Percentiles rank a stretch among this genome's conserved stretches.
Evolutionary conservation across 345 rosid genomes (phyloP).

Genomic region (Syzygium oleosum): DNA sequence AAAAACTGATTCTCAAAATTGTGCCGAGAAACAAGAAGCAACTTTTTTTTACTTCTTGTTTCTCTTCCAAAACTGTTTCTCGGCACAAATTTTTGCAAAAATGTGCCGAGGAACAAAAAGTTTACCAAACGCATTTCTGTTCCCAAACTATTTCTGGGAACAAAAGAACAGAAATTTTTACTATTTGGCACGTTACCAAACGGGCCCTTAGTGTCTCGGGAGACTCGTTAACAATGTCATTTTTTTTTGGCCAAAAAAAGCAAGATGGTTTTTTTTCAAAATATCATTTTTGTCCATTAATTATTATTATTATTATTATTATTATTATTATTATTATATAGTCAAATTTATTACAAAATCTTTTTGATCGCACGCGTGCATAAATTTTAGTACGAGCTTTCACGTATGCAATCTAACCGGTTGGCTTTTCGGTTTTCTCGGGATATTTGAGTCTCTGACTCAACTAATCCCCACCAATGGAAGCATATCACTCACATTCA

Average conservation of each 20-base stretch:
- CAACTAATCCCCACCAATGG: neutral
- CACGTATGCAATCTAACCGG: neutral
- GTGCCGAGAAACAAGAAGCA: too few species aligned
- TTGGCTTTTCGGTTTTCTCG: neutral
- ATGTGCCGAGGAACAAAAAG: too few species aligned
- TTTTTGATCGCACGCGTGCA: neutral
- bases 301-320: too few species aligned
- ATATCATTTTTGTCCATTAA: neutral
- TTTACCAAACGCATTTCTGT: too few species aligned
- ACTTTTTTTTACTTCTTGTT: too few species aligned
- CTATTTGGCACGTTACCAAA: too few species aligned
- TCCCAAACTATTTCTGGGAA: too few species aligned
- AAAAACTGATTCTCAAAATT: too few species aligned
- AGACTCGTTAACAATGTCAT: neutral
- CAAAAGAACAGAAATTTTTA: too few species aligned
- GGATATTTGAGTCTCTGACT: neutral
- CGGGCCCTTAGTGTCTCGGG: neutral
- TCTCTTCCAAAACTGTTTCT: too few species aligned
- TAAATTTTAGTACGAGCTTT: neutral
- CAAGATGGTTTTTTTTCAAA: neutral
- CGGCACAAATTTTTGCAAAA: too few species aligned
- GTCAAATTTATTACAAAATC: neutral
- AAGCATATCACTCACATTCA: neutral
- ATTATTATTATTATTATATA: neutral
- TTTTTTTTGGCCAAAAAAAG: neutral